Conservation (phyloP, 192 early-diverging fungal genomes). For the Umbelopsis isabellina region DNA sequence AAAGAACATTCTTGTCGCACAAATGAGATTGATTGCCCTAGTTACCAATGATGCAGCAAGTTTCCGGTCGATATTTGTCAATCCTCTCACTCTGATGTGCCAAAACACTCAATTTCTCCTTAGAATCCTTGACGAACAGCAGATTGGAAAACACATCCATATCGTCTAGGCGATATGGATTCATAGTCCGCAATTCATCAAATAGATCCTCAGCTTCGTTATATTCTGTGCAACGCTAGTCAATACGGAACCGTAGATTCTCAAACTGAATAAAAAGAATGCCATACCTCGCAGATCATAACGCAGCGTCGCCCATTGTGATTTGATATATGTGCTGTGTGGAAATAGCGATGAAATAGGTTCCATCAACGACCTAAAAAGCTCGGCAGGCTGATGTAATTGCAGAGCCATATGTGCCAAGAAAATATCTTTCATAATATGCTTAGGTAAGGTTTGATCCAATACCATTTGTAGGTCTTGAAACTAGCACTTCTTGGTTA, state of each 20-base stretch:
- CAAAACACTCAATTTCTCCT: conserved; percentile 71
- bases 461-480: conserved; percentile 27
- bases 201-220: conserved; percentile 71
- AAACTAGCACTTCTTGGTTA: conserved; percentile 12
- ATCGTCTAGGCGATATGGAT: conserved; percentile 83
- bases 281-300: conserved; percentile 55
- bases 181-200: conserved; percentile 63
- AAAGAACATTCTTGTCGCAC: conserved; percentile 15
- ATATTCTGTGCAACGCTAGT: conserved; percentile 58
- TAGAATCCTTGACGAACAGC: conserved; percentile 78
- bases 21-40: neutral
- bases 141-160: conserved; percentile 88
- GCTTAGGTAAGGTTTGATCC: conserved; percentile 21
- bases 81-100: conserved; percentile 72
- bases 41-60: conserved; percentile 75
- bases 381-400: conserved; percentile 42
- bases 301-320: conserved; percentile 61
- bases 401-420: conserved; percentile 62
- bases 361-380: conserved; percentile 30
- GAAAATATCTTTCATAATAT: conserved; percentile 48
- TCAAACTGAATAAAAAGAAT: neutral
- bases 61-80: conserved; percentile 86
- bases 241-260: neutral
- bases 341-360: conserved; percentile 59
- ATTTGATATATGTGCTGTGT: conserved; percentile 65